Evolutionary conservation across 2,329 filamentous ascomycete species (phyloP).

Genomic region (Nakataea oryzae): DNA sequence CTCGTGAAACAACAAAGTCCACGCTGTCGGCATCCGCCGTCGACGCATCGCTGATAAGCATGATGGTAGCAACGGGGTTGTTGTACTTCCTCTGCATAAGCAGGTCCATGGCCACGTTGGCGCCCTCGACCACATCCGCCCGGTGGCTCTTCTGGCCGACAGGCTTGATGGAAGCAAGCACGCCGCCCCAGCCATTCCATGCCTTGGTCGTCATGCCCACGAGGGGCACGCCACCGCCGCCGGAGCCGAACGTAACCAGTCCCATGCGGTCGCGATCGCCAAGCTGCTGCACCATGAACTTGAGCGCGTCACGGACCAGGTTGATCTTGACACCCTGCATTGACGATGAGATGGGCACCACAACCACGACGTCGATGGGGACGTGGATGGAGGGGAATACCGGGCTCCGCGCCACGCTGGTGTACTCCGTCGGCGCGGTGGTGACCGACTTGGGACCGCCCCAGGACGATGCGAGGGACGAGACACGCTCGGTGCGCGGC

Average conservation of each 20-base stretch:
- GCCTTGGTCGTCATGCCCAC: constrained; percentile 97
- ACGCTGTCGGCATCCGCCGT: constrained; percentile 91
- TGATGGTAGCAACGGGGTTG: constrained; percentile 89
- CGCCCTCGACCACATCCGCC: constrained; percentile 93
- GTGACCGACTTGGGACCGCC: constrained; percentile 73
- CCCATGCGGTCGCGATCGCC: constrained; percentile 95
- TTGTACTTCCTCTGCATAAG: constrained; percentile 96
- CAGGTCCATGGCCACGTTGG: constrained; percentile 96
- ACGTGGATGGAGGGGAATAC: constrained; percentile 59
- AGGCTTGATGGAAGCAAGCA: constrained; percentile 78
- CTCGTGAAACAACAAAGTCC: constrained; percentile 92
- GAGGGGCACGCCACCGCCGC: constrained; percentile 81
- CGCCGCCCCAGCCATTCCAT: constrained; percentile 84
- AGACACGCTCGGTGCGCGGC: constrained; percentile 33
- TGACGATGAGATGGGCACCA: constrained; percentile 92
- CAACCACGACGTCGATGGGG: constrained; percentile 88
- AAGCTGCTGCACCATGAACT: constrained; percentile 81
- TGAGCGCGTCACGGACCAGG: constrained; percentile 79
- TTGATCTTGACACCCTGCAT: constrained; percentile 99
- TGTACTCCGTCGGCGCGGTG: constrained; percentile 89
- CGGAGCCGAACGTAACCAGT: constrained; percentile 91
- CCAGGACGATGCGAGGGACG: constrained; percentile 74
- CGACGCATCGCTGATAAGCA: constrained; percentile 94
- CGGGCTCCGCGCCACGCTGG: constrained; percentile 50
- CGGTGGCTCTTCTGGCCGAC: constrained; percentile 94